phyloP scores from a whole-genome alignment of 306 rosid species.

The Rosa lucieae region DNA sequence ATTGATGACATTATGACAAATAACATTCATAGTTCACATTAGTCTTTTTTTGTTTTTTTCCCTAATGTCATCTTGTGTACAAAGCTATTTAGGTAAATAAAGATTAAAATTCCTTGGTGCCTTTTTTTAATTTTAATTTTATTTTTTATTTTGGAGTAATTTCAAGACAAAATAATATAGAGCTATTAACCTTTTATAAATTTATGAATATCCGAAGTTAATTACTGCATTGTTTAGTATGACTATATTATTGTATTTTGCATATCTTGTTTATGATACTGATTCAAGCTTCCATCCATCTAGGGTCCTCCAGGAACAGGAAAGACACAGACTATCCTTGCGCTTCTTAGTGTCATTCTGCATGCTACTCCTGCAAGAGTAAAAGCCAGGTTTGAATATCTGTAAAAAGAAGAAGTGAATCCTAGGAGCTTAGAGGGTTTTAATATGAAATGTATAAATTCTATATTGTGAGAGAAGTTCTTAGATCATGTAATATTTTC shows the following conservation, averaged over 20 bases:
- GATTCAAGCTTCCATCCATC: slow-evolving; percentile 39
- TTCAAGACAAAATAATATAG: neutral
- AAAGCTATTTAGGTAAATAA: too few species aligned
- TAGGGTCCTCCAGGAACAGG: slow-evolving; percentile 99
- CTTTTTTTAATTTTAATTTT: too few species aligned
- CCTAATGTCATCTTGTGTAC: too few species aligned
- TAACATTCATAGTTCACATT: too few species aligned
- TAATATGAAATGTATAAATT: neutral
- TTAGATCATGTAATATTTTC: slow-evolving; percentile 16
- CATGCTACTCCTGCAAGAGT: slow-evolving; percentile 90
- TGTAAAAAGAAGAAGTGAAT: slow-evolving; percentile 9
- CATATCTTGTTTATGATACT: slow-evolving; percentile 17
- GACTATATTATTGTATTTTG: neutral
- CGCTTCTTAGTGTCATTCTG: slow-evolving; percentile 85
- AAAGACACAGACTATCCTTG: slow-evolving; percentile 94
- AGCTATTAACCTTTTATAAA: neutral
- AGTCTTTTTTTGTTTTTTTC: too few species aligned
- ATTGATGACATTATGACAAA: too few species aligned
- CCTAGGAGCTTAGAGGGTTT: neutral
- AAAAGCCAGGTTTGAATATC: slow-evolving; percentile 61
- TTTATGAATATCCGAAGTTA: too few species aligned
- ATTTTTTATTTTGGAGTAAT: neutral
- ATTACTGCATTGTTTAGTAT: neutral
- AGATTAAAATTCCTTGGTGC: too few species aligned
- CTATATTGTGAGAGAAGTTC: neutral